Conservation (phyloP, 306 rosid species). For the Argentina anserina region DNA sequence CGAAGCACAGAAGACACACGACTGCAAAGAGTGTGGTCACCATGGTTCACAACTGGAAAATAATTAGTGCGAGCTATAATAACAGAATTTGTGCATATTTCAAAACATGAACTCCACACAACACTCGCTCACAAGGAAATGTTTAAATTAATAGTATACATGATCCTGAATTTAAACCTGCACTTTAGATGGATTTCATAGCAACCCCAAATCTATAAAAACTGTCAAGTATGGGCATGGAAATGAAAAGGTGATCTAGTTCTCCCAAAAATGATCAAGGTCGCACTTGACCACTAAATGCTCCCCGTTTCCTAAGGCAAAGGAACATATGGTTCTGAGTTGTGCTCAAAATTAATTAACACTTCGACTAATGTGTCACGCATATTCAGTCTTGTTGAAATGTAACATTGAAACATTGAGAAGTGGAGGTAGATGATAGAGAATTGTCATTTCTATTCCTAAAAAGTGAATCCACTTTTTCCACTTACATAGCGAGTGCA, state of each 20-base stretch:
- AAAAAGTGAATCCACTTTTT: neutral
- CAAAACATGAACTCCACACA: neutral
- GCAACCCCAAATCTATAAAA: neutral
- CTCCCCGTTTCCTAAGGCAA: neutral
- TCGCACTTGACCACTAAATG: neutral
- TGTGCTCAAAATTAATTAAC: neutral
- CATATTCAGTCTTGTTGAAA: neutral
- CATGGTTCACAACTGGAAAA: constrained; percentile 3
- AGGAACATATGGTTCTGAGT: neutral
- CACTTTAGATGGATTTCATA: neutral
- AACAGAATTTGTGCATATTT: neutral
- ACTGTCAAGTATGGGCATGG: neutral
- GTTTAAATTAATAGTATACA: neutral
- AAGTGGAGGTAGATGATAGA: neutral
- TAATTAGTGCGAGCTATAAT: neutral
- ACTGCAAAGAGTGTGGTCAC: neutral
- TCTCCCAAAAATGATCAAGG: neutral
- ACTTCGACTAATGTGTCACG: neutral
- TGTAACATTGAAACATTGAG: neutral
- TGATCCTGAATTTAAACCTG: neutral
- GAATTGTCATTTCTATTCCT: neutral
- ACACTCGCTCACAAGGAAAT: neutral
- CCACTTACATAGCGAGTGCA: neutral
- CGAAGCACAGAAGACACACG: neutral
- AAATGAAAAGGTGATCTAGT: neutral